Base-by-base conservation (phyloP, 768 basidiomycete species). In the Antrodiella citrinella region DNA sequence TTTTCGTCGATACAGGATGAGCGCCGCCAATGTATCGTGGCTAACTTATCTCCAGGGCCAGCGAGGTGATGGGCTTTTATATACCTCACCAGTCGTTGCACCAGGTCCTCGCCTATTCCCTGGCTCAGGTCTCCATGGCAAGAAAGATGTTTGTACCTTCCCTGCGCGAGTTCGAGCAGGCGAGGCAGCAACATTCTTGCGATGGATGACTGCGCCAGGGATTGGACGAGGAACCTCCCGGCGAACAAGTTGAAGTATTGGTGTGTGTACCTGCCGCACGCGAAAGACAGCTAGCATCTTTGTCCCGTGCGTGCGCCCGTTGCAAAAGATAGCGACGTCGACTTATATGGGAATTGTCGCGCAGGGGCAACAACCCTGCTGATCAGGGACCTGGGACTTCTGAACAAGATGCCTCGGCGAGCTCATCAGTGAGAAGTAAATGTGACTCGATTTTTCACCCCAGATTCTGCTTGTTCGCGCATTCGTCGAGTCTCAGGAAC, bases 121-220 rank as follows among this genome's bases (percentile, higher is more conserved):
- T 48, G 58, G 57, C 55, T 67, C 55, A 64, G 63, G 52, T 56
- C 45, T 44, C 54, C 47, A 56, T 54, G 40, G 58, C 68, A 65
- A 66, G 45, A 59, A 67, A 59, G 56, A 54, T 62, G 30, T 59
- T 55, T 54, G 52, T 9, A 45, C 56, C 55, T 54, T 51, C 52
- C 10, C 59, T 51, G 44, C 58, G 59, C 61, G 62, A 60, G 49
- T 50, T 52, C 52, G 67, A 56, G 59, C 54, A 54, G n/a, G 58
- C 45, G 52, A 45, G 46, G 52, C 43, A 53, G 53, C 62, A 49
- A 69, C 70, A 68, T 70, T 81, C 78, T 74, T 82, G 81, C 81
- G 81, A 82, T 82, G 80, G 81, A 83, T 82, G 80, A 83, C 81
- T 83, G 78, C 81, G 77, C 74, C 72, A 73, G 69, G 68, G 78